phyloP scores from a whole-genome alignment of 2,329 filamentous ascomycete species.

The Cytospora leucostoma region DNA sequence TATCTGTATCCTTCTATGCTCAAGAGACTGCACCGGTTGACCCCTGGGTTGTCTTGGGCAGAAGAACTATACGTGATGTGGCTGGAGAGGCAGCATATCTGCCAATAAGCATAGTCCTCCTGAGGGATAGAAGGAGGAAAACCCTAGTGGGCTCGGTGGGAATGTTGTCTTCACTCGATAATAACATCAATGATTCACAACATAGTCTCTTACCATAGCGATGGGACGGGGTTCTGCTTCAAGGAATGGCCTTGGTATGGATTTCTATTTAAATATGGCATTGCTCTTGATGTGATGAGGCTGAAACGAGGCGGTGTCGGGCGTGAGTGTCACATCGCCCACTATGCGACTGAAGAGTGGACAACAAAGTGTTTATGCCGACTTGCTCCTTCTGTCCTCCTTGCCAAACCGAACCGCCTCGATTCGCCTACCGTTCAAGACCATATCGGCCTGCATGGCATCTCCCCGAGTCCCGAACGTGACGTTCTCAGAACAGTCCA shows the following conservation, averaged over 20 bases:
- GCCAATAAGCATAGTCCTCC: too few relatives aligned
- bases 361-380: too few relatives aligned
- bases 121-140: too few relatives aligned
- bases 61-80: too few relatives aligned
- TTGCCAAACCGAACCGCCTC: neutral
- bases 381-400: neutral
- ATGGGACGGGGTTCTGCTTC: slow-evolving; percentile 1
- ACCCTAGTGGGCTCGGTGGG: too few relatives aligned
- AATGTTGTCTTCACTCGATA: too few relatives aligned
- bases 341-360: neutral
- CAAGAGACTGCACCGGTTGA: too few relatives aligned
- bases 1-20: too few relatives aligned
- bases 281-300: slow-evolving; percentile 16
- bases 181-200: too few relatives aligned
- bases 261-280: slow-evolving; percentile 24
- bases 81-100: too few relatives aligned
- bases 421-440: neutral
- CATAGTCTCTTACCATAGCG: neutral
- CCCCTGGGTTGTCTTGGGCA: too few relatives aligned
- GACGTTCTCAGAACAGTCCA: neutral
- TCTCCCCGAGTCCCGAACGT: neutral
- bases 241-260: slow-evolving; percentile 22
- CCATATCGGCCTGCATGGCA: slow-evolving; percentile 11
- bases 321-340: slow-evolving; percentile 1
- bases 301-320: slow-evolving; percentile 9